Evolutionary conservation across 768 basidiomycete species (phyloP).

Genomic region (Mycena galopus): DNA sequence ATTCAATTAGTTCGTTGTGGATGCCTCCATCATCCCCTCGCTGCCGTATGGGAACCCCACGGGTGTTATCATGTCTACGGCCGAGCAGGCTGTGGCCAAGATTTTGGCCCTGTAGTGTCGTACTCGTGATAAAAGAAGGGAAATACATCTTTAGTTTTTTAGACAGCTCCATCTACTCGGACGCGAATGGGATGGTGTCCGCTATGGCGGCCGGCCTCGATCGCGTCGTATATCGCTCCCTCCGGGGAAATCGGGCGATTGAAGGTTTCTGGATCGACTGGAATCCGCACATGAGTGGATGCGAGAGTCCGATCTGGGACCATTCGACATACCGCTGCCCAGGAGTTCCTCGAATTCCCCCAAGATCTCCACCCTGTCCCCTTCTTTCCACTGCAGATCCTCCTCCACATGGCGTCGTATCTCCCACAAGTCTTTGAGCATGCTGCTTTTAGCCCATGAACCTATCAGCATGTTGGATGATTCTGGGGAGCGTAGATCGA

Average conservation of each 20-base stretch:
- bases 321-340: background rate
- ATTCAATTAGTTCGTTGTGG: conserved; percentile 45
- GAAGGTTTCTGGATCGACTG: background rate
- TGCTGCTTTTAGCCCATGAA: no score
- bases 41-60: conserved; percentile 72
- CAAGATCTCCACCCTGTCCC: background rate
- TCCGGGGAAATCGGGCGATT: background rate
- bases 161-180: background rate
- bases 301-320: background rate
- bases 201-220: conserved; percentile 6
- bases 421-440: background rate
- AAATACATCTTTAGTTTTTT: background rate
- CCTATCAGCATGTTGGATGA: background rate
- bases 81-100: conserved; percentile 69
- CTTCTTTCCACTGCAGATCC: conserved; percentile 26
- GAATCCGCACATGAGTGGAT: background rate
- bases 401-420: conserved; percentile 6
- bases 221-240: conserved; percentile 3
- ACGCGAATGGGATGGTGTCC: background rate
- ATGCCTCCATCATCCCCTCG: conserved; percentile 53
- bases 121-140: background rate
- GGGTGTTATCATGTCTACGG: conserved; percentile 66
- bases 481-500: background rate
- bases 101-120: conserved; percentile 58
- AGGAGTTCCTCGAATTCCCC: background rate